Conservation (phyloP, 208 protist genomes). For the Trypanosoma congolense region DNA sequence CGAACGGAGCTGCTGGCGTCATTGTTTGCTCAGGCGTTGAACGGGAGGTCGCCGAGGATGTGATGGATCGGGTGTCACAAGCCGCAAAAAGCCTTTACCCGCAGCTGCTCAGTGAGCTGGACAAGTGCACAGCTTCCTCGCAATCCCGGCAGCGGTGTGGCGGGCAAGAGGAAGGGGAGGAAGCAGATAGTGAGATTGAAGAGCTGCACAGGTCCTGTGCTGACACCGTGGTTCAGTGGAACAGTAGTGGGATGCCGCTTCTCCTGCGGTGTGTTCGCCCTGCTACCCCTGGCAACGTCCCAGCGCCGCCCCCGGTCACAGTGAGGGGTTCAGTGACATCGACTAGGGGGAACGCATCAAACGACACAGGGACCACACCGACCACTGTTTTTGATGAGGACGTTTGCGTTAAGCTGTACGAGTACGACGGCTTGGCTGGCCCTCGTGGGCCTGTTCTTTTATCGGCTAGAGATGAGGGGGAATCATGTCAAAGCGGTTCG, state of each 20-base stretch:
- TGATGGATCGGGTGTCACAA: conserved; percentile 18
- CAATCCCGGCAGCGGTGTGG: neutral
- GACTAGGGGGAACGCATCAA: neutral
- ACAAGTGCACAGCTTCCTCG: neutral
- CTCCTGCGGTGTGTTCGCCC: conserved; percentile 6
- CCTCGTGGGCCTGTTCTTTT: conserved; percentile 12
- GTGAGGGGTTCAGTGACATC: neutral
- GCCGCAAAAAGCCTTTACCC: conserved; percentile 22
- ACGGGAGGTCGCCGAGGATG: conserved; percentile 7
- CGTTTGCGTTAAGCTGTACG: conserved; percentile 4
- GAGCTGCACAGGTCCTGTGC: neutral
- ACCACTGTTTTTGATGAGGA: conserved; percentile 1
- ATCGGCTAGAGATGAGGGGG: neutral
- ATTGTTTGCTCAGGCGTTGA: neutral
- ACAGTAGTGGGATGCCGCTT: conserved; percentile 10
- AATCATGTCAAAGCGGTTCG: too few species aligned
- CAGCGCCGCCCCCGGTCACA: neutral
- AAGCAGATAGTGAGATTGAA: too few species aligned
- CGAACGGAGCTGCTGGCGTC: neutral
- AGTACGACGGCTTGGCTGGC: conserved; percentile 5
- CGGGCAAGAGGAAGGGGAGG: neutral
- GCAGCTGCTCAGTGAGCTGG: conserved; percentile 12
- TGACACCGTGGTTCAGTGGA: conserved; percentile 12
- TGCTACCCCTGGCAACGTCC: neutral
- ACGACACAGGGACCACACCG: neutral